Evolutionary conservation across 2,329 filamentous ascomycete genomes (phyloP), one percentile per base, ranked within the genome.

Genomic region (Colletotrichum liriopes): DNA sequence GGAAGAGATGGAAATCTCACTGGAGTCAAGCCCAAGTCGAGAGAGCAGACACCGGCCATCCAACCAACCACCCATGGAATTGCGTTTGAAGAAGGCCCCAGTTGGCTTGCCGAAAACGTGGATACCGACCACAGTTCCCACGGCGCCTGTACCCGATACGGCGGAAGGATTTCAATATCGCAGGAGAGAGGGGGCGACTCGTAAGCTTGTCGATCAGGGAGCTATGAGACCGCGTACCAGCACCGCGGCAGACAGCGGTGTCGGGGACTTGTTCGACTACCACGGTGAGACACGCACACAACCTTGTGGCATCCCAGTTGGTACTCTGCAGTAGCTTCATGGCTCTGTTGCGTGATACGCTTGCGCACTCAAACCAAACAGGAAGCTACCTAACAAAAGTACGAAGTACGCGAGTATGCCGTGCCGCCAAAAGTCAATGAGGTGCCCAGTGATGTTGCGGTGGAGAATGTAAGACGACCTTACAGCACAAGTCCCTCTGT

Each of bases 161-260:
- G 65, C 41, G 65, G 32, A 29, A 60, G 61, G 55, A 65, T 51
- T 68, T 63, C 55, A 60, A 71, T 29, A 73, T 71, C 35, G 65
- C 49, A 51, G 51, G 26, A 52, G 16, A 62, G 51, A 41, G 67
- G 61, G 62, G 66, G 49, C 26, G 71, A 71, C 39, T 73, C 61
- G 71, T 73, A 39, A 73, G 71, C 67, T 16, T 58, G 71, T 55
- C 65, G 71, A 73, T 73, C 67, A 70, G 39, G 35, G n/a, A 73
- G 71, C 67, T 73, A 71, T 51, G 70, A 72, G 65, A 60, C 60
- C 18, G 39, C 45, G 60, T 70, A 65, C 60, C 39, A 26, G 37
- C 29, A 2, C 56, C 52, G 64, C 18, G 68, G 49, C 20, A 23
- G 23, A 60, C 3, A 39, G 67, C 67, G 47, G 55, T 18, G 37